Conservation (phyloP, 306 rosid genomes). For the Elaeagnus macrophylla region DNA sequence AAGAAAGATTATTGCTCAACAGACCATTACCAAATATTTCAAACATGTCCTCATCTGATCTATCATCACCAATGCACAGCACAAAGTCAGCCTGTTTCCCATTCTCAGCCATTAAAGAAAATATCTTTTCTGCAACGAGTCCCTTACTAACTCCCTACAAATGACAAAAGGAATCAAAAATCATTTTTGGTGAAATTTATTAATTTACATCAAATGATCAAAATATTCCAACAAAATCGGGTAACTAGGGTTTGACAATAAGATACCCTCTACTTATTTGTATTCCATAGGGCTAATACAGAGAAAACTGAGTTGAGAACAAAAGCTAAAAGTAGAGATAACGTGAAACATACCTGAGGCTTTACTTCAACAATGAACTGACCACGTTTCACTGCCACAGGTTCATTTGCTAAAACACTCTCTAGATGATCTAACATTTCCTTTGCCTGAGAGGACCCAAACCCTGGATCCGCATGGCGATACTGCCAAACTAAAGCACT, state of each 20-base stretch:
- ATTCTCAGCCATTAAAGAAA: constrained; percentile 30
- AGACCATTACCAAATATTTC: constrained; percentile 41
- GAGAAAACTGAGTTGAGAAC: too few relatives aligned
- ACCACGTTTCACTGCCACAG: constrained; percentile 58
- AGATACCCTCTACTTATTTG: too few relatives aligned
- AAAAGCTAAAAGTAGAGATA: not conserved
- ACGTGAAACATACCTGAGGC: constrained; percentile 44
- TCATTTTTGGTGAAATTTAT: too few relatives aligned
- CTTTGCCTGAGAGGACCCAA: constrained; percentile 62
- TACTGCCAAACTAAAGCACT: constrained; percentile 73
- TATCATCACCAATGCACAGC: constrained; percentile 55
- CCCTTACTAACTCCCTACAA: constrained; percentile 65
- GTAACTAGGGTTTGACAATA: too few relatives aligned
- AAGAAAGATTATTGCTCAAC: constrained; percentile 27
- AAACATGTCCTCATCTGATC: constrained; percentile 72
- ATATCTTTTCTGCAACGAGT: constrained; percentile 48
- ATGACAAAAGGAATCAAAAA: not conserved
- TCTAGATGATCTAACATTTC: constrained; percentile 64
- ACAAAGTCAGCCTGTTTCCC: constrained; percentile 56
- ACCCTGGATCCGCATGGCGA: constrained; percentile 62
- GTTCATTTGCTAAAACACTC: constrained; percentile 64
- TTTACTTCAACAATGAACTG: constrained; percentile 64
- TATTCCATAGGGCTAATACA: too few relatives aligned
- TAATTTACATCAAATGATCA: too few relatives aligned
- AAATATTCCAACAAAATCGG: too few relatives aligned